Conservation (phyloP, 2,329 filamentous ascomycete species). For the Sporothrix mexicana region DNA sequence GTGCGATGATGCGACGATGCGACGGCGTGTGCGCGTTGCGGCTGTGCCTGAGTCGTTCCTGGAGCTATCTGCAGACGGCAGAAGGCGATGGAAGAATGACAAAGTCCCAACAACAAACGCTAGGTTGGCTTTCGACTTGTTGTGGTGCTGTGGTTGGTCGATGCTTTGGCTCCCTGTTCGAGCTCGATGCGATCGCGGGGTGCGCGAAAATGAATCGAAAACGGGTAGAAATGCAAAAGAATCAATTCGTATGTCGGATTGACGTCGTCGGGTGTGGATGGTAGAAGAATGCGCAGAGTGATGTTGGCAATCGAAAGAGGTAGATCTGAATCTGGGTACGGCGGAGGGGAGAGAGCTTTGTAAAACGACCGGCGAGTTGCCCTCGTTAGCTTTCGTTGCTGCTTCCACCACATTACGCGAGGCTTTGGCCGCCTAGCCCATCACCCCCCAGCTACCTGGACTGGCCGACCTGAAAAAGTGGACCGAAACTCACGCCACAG, state of each 20-base stretch:
- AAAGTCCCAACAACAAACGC: constrained; percentile 13
- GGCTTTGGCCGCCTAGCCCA: constrained; percentile 46
- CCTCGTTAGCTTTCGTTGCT: constrained; percentile 38
- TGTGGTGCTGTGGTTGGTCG: neutral
- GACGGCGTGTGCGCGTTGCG: too few species aligned
- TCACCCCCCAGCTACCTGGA: constrained; percentile 15
- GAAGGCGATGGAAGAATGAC: constrained; percentile 29
- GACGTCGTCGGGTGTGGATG: neutral
- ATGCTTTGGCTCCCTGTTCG: neutral
- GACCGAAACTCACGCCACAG: constrained; percentile 6
- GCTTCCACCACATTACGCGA: constrained; percentile 44
- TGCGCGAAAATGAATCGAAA: neutral
- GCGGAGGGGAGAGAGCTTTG: constrained; percentile 37
- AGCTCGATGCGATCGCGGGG: constrained; percentile 10
- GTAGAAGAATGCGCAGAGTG: constrained; percentile 1
- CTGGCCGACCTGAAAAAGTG: constrained; percentile 12
- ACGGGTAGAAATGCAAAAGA: neutral
- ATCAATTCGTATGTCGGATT: neutral
- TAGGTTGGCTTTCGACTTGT: neutral
- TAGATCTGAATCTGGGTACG: constrained; percentile 6
- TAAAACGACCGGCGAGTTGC: constrained; percentile 32
- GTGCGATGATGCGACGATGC: too few species aligned
- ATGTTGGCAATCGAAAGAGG: constrained; percentile 25
- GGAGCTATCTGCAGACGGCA: constrained; percentile 12
- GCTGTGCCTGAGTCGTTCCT: neutral